Conservation (phyloP, 1,284 basidiomycete species). For the Rhodotorula sp. region DNA sequence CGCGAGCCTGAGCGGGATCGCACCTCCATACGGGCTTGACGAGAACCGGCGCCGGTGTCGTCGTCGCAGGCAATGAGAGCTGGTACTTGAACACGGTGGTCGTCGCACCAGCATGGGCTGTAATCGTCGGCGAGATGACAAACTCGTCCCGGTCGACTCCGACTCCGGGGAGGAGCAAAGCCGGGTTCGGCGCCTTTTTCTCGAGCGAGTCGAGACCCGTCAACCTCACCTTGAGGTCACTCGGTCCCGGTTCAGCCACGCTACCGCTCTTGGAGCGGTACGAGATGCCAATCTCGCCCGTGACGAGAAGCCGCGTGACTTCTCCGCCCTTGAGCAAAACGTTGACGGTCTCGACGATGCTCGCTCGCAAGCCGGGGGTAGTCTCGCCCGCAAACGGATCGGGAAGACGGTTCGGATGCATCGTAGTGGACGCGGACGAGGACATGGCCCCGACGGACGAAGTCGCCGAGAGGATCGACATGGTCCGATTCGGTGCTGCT, state of each 20-base stretch:
- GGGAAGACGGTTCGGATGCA: neutral
- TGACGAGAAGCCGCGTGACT: conserved; percentile 53
- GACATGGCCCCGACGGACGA: conserved; percentile 14
- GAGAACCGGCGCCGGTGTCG: conserved; percentile 48
- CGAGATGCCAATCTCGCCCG: conserved; percentile 54
- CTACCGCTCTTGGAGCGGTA: conserved; percentile 23
- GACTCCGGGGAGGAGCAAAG: conserved; percentile 51
- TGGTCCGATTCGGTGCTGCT: conserved; percentile 22
- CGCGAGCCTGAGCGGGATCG: conserved; percentile 54
- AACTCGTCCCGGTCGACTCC: conserved; percentile 52
- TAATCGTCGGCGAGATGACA: conserved; percentile 49
- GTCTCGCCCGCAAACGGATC: conserved; percentile 37
- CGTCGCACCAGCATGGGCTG: conserved; percentile 43
- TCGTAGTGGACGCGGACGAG: neutral
- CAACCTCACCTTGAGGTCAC: conserved; percentile 50
- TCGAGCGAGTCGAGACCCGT: conserved; percentile 54
- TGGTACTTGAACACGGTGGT: conserved; percentile 56
- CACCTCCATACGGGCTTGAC: conserved; percentile 56
- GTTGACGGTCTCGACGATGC: conserved; percentile 55
- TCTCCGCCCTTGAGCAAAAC: conserved; percentile 52
- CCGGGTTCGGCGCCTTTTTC: conserved; percentile 56
- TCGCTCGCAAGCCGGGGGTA: conserved; percentile 49
- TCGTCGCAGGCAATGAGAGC: conserved; percentile 50
- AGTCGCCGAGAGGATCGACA: conserved; percentile 33
- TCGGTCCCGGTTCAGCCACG: neutral